Evolutionary conservation across 1,284 basidiomycete species (phyloP).

Genomic region (Sanguinoderma infundibulare): DNA sequence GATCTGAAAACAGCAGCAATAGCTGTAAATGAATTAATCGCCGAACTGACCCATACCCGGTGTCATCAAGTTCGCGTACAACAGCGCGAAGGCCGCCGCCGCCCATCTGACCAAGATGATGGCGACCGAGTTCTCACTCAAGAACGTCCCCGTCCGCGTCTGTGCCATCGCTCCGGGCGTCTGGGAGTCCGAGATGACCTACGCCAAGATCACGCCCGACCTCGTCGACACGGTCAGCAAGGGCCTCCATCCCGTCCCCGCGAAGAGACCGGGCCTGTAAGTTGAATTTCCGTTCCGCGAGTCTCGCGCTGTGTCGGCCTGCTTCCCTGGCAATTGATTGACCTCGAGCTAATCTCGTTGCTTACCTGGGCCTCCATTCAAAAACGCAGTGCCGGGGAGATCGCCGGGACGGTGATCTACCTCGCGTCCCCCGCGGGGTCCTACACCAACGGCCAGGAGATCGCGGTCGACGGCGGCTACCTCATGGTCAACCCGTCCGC

Average conservation of each 20-base stretch:
- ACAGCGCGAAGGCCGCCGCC: constrained; percentile 77
- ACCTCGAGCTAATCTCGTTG: background rate
- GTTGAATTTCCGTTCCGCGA: constrained; percentile 33
- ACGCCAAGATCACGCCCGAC: constrained; percentile 47
- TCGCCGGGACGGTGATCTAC: constrained; percentile 76
- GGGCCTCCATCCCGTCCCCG: constrained; percentile 62
- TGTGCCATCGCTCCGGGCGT: constrained; percentile 77
- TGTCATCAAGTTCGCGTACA: constrained; percentile 73
- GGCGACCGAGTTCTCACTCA: constrained; percentile 73
- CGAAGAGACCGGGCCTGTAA: constrained; percentile 67
- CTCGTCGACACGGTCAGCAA: constrained; percentile 59
- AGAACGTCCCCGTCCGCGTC: constrained; percentile 69
- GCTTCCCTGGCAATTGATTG: background rate
- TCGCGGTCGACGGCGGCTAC: constrained; percentile 76
- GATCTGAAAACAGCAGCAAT: too few relatives aligned
- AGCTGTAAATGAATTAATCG: too few relatives aligned
- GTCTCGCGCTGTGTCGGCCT: background rate
- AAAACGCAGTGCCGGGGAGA: constrained; percentile 60
- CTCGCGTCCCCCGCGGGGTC: constrained; percentile 71
- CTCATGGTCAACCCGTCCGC: constrained; percentile 70
- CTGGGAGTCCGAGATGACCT: constrained; percentile 78
- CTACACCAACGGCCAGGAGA: constrained; percentile 77
- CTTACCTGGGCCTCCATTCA: background rate
- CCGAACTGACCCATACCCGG: too few relatives aligned
- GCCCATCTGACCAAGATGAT: constrained; percentile 77